Base-by-base conservation (phyloP, 306 rosid genomes). In the Corylus heterophylla region DNA sequence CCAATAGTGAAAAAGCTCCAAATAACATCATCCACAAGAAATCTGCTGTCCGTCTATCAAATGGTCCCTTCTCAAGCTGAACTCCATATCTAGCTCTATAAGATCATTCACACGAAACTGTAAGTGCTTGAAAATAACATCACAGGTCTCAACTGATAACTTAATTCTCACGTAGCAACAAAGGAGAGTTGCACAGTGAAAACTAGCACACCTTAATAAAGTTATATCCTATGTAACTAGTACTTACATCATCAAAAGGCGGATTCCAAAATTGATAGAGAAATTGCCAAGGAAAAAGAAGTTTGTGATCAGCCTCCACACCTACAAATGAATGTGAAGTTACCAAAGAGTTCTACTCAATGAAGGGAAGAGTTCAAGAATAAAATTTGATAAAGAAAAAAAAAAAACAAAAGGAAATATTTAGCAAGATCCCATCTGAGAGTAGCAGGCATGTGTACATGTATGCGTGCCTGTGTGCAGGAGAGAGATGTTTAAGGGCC, bases 21-120 rank as follows among this genome's bases (percentile, higher is more conserved):
- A 91, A 91, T 84, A 93, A 86, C 92, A 95, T 90, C 99, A 93
- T 95, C 99, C 99, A 95, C 86, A 95, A 86, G 83, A 91, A 95
- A 89, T 95, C 99, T 39, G 97, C 93, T 14, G 99, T 91, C 69
- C 93, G 83, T 70, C 98, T 86, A n/a, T 93, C 93, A 80, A 95
- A 95, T 54, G 93, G 90, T 70, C 93, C 97, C 63, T 87, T 89
- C 86, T 95, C 99, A 80, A 95, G 96, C 85, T 95, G 99, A 54
- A 95, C 98, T 18, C 99, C 99, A 81, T 95, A 95, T 80, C 99
- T 89, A 77, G 88, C 88, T 90, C 99, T 95, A 89, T 58, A 72
- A 27, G 51, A 74, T 79, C 75, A 79, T 22, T 54, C 71, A 70
- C 61, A 83, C 8, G 61, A 68, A 69, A 45, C 73, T 54, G 69